Percentiles rank a stretch among this genome's conserved stretches.
These are phyloP conservation scores for Trypanosomatidae sp. DNA, from an alignment of 208 protist genomes.

Conservation along the genomic window DNA sequence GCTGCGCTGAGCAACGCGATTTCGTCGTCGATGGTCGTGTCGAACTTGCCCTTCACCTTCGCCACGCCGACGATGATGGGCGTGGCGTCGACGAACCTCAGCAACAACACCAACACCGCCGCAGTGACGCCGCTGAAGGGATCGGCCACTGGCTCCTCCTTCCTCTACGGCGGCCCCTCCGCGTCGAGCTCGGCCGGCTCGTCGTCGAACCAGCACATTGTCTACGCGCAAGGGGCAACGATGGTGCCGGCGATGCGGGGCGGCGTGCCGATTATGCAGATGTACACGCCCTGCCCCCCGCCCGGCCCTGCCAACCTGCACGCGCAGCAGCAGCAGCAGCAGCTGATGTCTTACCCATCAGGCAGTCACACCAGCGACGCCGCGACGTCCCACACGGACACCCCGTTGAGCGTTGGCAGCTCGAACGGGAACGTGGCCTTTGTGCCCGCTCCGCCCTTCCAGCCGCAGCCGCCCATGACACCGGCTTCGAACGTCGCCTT, in stretches of 20 bases:
- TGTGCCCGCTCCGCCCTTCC: slow-evolving; percentile 2
- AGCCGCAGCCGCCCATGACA: slow-evolving; percentile 7
- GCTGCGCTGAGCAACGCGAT: not conserved
- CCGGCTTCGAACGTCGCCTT: slow-evolving; percentile 6
- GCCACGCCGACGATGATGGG: slow-evolving; percentile 16
- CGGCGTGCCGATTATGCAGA: slow-evolving; percentile 21
- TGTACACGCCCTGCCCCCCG: slow-evolving; percentile 7
- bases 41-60: slow-evolving; percentile 16
- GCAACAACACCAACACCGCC: not conserved
- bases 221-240: slow-evolving; percentile 9
- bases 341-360: slow-evolving; percentile 15
- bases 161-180: slow-evolving; percentile 5
- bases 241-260: slow-evolving; percentile 12
- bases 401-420: slow-evolving; percentile 13
- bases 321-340: slow-evolving; percentile 12
- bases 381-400: slow-evolving; percentile 15
- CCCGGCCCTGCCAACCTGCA: not conserved
- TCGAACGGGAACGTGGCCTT: slow-evolving; percentile 9
- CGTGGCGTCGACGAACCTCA: not conserved
- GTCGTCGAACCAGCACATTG: slow-evolving; percentile 5
- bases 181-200: slow-evolving; percentile 17
- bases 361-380: slow-evolving; percentile 10
- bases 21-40: slow-evolving; percentile 3
- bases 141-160: slow-evolving; percentile 7
- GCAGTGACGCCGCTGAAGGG: no score